These are phyloP conservation scores for Phytophthora crassamura DNA, from an alignment of 352 stramenopile genomes.

Conservation along the genomic window DNA sequence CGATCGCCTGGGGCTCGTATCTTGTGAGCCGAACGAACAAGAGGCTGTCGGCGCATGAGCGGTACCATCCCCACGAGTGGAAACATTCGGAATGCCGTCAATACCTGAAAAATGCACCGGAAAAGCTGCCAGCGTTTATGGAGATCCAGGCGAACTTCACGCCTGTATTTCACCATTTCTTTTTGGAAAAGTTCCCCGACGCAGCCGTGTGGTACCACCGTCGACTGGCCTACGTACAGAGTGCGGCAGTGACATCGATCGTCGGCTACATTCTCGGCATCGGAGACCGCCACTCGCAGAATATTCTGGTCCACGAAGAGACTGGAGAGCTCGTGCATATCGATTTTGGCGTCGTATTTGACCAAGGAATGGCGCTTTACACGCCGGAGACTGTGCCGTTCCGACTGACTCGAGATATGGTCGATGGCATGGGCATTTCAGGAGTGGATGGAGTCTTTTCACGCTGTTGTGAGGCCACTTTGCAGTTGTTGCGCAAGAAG, in stretches of 20 bases:
- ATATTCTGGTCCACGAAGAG: conserved; percentile 98
- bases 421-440: conserved; percentile 99
- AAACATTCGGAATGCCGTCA: conserved; percentile 82
- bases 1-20: conserved; percentile 94
- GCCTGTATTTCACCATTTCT: conserved; percentile 98
- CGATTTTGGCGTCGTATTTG: conserved; percentile 99
- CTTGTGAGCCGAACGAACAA: conserved; percentile 71
- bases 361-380: conserved; percentile 94
- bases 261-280: conserved; percentile 97
- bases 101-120: conserved; percentile 73
- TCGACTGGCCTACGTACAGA: conserved; percentile 95
- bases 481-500: conserved; percentile 94
- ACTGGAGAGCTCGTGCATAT: conserved; percentile 99
- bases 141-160: conserved; percentile 95
- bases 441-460: conserved; percentile 97
- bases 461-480: conserved; percentile 93
- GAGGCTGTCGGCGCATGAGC: conserved; percentile 86
- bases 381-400: conserved; percentile 99
- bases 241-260: conserved; percentile 97
- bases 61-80: conserved; percentile 97
- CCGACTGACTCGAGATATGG: conserved; percentile 97
- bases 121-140: conserved; percentile 88
- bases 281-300: conserved; percentile 98
- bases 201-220: conserved; percentile 93
- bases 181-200: conserved; percentile 97